A percentile compares a stretch with the other conserved stretches of the same genome.
These are phyloP conservation scores for Aureobasidium pullulans DNA, from an alignment of 2,329 filamentous ascomycete genomes.

Conservation along the genomic window DNA sequence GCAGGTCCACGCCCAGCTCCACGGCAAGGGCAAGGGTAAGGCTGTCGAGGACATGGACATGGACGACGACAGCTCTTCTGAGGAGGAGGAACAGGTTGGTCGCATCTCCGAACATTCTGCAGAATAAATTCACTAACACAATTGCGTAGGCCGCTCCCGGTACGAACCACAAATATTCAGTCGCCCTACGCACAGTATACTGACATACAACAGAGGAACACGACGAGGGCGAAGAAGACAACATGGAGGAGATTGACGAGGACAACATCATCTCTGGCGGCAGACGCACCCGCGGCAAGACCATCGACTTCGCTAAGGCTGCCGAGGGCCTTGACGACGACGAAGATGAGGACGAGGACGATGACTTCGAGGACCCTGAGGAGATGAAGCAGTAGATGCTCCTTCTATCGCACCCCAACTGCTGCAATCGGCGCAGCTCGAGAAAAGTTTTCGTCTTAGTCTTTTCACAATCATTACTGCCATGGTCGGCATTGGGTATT, in stretches of 20 bases:
- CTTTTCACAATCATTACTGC: slow-evolving; percentile 4
- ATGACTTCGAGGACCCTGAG: slow-evolving; percentile 54
- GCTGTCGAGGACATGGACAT: slow-evolving; percentile 58
- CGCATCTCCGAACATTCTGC: not conserved
- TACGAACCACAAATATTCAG: slow-evolving; percentile 7
- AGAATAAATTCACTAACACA: slow-evolving; percentile 9
- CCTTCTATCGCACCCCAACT: not conserved
- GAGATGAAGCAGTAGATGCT: slow-evolving; percentile 58
- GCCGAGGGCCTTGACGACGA: slow-evolving; percentile 67
- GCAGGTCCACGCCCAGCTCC: slow-evolving; percentile 32
- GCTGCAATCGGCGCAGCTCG: not conserved
- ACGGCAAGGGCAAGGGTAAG: slow-evolving; percentile 77
- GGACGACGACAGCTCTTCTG: slow-evolving; percentile 60
- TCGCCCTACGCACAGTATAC: not conserved
- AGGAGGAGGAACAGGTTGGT: slow-evolving; percentile 55
- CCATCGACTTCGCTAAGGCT: slow-evolving; percentile 90
- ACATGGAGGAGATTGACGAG: slow-evolving; percentile 84
- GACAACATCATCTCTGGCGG: slow-evolving; percentile 76
- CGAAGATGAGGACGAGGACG: slow-evolving; percentile 76
- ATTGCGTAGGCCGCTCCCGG: not conserved
- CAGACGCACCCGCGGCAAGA: slow-evolving; percentile 81
- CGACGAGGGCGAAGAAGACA: slow-evolving; percentile 69
- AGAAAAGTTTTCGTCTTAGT: slow-evolving; percentile 1
- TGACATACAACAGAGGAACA: slow-evolving; percentile 30
- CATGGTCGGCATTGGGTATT: slow-evolving; percentile 7